Base-by-base conservation (phyloP, 2,329 filamentous ascomycete species). In the Pseudogymnoascus sp. region DNA sequence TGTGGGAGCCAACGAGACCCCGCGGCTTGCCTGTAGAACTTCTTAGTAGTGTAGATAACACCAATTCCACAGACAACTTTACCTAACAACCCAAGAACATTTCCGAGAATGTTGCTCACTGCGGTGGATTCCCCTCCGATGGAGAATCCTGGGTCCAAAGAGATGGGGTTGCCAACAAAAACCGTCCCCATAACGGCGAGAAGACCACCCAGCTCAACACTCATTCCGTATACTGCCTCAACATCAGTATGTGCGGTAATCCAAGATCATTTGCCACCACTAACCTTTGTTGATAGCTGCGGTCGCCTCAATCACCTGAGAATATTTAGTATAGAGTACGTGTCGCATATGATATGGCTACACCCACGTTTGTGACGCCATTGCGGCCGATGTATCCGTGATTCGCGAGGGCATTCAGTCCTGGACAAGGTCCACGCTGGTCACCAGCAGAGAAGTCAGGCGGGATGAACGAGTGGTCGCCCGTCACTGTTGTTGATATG, bases 171-270 rank as follows among this genome's bases (percentile, higher is more conserved):
- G 2, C 77, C 77, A 35, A 72, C 74, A 69, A 72, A 76, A 30
- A 78, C 71, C 12, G 75, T 75, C 32, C 75, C 76, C 71, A 77
- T 76, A 3, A 76, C 66, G 38, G 73, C 72, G 6, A 78, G 72
- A 30, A 77, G 66, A 3, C 71, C 70, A 9, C 67, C 71, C 6
- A 78, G 65, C 61, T 77, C 76, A 18, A 73, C 57, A 12, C 73
- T 74, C 76, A 79, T 79, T 12, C 75, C 75, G 61, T 73, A 78
- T 2, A 78, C 78, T 75, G 25, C 58, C 7, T 66, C 47, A 62
- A 57, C 9, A 54, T 66, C 22, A 62, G 59, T 11, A 60, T 18
- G 6, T 57, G 20, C 20, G 4, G 37, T 22, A 38, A 35, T 8
- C 9, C 25, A 2, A 14, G 1, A n/a, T 20, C n/a, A 34, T 3